A percentile compares a stretch with the other conserved stretches of the same genome.
Conservation (phyloP, 768 basidiomycete genomes). For the Psilocybe cyanescens region DNA sequence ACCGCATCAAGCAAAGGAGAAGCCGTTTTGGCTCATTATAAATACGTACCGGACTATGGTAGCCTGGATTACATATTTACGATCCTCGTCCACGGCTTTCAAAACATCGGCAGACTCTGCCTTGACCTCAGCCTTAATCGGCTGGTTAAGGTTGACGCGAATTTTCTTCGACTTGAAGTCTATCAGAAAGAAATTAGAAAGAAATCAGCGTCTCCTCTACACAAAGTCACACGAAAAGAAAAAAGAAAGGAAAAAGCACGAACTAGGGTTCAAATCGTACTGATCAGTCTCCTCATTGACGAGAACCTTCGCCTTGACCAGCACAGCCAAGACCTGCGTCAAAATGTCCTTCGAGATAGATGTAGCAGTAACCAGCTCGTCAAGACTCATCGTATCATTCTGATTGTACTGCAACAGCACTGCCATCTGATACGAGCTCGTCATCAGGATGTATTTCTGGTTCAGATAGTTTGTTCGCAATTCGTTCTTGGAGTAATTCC, state of each 20-base stretch:
- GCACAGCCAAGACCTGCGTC: conserved; percentile 66
- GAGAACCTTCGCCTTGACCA: conserved; percentile 89
- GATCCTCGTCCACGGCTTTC: conserved; percentile 95
- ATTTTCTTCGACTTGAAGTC: conserved; percentile 95
- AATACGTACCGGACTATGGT: conserved; percentile 77
- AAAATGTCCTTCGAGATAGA: conserved; percentile 81
- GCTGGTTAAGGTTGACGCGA: conserved; percentile 86
- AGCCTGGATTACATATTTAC: conserved; percentile 95
- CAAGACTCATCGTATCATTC: conserved; percentile 82
- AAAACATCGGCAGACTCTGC: conserved; percentile 88
- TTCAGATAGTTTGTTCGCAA: conserved; percentile 92
- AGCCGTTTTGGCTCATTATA: background rate
- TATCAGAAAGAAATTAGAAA: conserved; percentile 26
- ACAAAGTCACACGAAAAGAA: no score
- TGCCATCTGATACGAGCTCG: conserved; percentile 97
- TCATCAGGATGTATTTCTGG: conserved; percentile 97
- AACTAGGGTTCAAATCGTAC: conserved; percentile 88
- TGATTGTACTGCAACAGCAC: conserved; percentile 94
- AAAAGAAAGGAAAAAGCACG: conserved; percentile 17
- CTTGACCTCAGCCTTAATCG: conserved; percentile 95
- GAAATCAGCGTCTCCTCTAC: background rate
- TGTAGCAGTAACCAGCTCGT: conserved; percentile 81
- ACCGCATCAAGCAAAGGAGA: background rate
- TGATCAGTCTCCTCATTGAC: conserved; percentile 87
- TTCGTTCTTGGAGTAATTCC: conserved; percentile 99